Evolutionary conservation across 1,139 yeast genomes (phyloP), one percentile per base, ranked within the genome.

Genomic region (Geotrichum cucujoidarum): DNA sequence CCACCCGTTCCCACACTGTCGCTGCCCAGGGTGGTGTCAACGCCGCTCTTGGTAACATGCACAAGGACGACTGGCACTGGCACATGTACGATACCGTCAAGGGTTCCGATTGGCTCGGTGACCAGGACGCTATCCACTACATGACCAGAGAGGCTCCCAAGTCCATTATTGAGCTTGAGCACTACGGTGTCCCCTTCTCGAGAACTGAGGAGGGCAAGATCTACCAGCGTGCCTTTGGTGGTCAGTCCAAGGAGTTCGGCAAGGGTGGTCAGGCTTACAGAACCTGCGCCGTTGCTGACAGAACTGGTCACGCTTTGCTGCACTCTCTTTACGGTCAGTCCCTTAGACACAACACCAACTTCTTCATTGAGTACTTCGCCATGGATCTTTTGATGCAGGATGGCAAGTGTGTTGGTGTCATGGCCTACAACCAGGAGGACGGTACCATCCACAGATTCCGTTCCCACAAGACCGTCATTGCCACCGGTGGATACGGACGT

Each of bases 21-120:
- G 98, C 98, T 51, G 98, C 98, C 50, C 98, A 92, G 73, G 98
- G 98, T 72, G 98, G 98, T 74, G 92, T 92, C 72, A 92, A 92
- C 65, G 98, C 98, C 60, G 98, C 98, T 38, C 77, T 92, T 41
- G 76, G 95, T 59, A 92, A 92, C 76, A 90, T 92, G 96, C 97
- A 94, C 74, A 76, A 79, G 60, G 98, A 92, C 70, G 92, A 90
- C 74, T 92, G 98, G 98, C 94, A 87, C 70, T 92, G 98, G 97
- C 98, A 92, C 72, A 90, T 92, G 96, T 90, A 90, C 72, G 98
- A 92, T 67, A 92, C 98, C 64, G 98, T 92, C 63, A 92, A 92
- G 74, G 98, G 98, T 57, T 89, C 97, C n/a, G 98, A 92, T 74
- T 92, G 98, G 98, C 80, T 92, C 56, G 98, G 98, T 63, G 98